phyloP scores from a whole-genome alignment of 1,284 basidiomycete species.

The Cryptococcus sp. region DNA sequence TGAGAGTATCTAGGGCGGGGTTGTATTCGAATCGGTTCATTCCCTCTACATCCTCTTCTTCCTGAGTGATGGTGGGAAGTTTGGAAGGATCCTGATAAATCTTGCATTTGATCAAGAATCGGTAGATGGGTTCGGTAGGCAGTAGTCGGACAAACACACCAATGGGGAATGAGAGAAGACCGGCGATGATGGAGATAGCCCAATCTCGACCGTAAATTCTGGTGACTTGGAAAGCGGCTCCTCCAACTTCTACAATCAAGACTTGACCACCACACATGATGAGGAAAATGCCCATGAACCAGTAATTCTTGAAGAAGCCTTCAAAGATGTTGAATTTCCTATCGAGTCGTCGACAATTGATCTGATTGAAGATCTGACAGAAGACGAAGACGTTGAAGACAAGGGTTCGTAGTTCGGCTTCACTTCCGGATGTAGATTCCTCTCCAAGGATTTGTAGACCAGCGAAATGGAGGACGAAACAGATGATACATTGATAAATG shows the following conservation, averaged over 20 bases:
- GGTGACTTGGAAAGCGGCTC: conserved; percentile 86
- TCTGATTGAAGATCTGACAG: conserved; percentile 88
- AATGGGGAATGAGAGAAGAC: conserved; percentile 79
- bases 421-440: conserved; percentile 40
- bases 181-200: conserved; percentile 82
- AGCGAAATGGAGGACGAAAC: conserved; percentile 84
- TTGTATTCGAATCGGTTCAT: conserved; percentile 44
- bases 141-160: conserved; percentile 76
- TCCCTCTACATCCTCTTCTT: conserved; percentile 52
- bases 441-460: conserved; percentile 66
- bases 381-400: conserved; percentile 98
- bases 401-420: conserved; percentile 68
- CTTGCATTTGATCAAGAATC: conserved; percentile 60
- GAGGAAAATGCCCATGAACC: conserved; percentile 80
- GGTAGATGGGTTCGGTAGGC: conserved; percentile 74
- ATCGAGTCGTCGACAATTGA: conserved; percentile 86
- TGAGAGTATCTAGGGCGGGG: conserved; percentile 58
- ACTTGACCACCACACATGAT: conserved; percentile 81
- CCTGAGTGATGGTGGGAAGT: conserved; percentile 62
- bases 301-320: conserved; percentile 73
- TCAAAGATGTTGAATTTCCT: conserved; percentile 83
- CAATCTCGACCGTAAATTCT: conserved; percentile 76
- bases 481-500: conserved; percentile 76
- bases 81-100: conserved; percentile 65
- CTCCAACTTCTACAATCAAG: conserved; percentile 86